Conservation (phyloP, 2,329 filamentous ascomycete genomes). For the Samsoniella hepiali region DNA sequence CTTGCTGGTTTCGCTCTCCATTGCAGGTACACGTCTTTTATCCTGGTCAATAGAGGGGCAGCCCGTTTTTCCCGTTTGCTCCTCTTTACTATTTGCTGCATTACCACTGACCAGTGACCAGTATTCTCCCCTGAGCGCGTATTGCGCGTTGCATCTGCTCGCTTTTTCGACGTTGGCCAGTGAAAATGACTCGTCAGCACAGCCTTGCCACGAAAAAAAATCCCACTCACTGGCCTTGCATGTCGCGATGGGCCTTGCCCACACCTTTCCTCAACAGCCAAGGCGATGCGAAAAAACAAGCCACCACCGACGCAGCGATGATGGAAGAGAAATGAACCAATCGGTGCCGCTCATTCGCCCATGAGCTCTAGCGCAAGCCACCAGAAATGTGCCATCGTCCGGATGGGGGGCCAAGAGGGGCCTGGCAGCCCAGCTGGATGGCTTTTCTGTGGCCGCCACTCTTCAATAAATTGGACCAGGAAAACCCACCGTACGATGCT, state of each 20-base stretch:
- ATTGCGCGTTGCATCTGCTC: not conserved
- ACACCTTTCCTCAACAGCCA: not conserved
- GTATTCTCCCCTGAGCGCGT: not conserved
- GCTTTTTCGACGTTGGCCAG: not conserved
- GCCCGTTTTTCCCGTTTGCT: not conserved
- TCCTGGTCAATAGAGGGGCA: not conserved
- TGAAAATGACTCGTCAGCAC: not conserved
- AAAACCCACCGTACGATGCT: slow-evolving; percentile 12
- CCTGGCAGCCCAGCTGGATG: not conserved
- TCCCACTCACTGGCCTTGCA: not conserved
- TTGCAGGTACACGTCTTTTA: not conserved
- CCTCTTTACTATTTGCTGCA: not conserved
- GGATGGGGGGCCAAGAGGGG: not conserved
- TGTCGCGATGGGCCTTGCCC: not conserved
- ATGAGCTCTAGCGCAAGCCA: slow-evolving; percentile 13
- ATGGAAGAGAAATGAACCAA: slow-evolving; percentile 5
- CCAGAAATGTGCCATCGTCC: not conserved
- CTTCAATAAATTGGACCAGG: not conserved
- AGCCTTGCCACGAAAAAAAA: not conserved
- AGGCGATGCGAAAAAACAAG: slow-evolving; percentile 6
- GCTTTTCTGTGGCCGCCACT: not conserved
- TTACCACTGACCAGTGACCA: not conserved
- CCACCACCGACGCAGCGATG: slow-evolving; percentile 10
- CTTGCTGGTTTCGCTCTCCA: slow-evolving; percentile 7
- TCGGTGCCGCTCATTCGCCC: slow-evolving; percentile 11